Base-by-base conservation (phyloP, 805 yeast species). In the Starmerella lactis-condensi region DNA sequence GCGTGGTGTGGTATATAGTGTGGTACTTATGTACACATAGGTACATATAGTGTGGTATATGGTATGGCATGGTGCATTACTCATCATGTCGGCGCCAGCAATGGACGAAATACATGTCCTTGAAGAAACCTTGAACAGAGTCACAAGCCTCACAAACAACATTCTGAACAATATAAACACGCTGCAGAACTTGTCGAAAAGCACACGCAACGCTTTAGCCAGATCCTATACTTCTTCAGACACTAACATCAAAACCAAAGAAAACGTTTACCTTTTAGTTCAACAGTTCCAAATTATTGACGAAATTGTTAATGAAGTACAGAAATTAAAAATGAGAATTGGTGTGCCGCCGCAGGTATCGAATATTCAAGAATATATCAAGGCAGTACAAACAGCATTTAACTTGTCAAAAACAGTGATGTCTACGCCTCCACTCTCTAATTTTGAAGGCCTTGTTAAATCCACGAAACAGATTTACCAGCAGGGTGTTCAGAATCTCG, bases 181-280 rank as follows among this genome's bases (percentile, higher is more conserved):
- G 29, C 64, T 82, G 32, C 60, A 72, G 5, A 51, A 50, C 19
- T 64, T 63, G 31, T 63, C 82, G 5, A 47, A 58, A 16, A 59
- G 61, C 15, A 75, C 85, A 1, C 68, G 71, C 36, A 52, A 55
- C 19, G 62, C 76, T 16, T 69, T 85, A 43, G 65, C 68, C 30
- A 94, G 95, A 1, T 67, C 79, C 28, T 61, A 76, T 24, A 61
- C 64, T 6, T 69, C 69, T 35, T 74, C 76, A 30, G 68, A 67
- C 75, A 34, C 67, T 19, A 26, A 32, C 22, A 43, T 32, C 30
- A 32, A 23, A n/a, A 42, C 29, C 33, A 31, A 28, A 29, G 37
- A 35, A 30, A 44, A 42, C 30, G 42, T 42, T 12, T 36, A 37
- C 22, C 32, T 39, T 12, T 47, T 53, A 13, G 37, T 46, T 32